A percentile compares a stretch with the other conserved stretches of the same genome.
Conservation (phyloP, 169 alveolate species). For the Cryptosporidium canis region DNA sequence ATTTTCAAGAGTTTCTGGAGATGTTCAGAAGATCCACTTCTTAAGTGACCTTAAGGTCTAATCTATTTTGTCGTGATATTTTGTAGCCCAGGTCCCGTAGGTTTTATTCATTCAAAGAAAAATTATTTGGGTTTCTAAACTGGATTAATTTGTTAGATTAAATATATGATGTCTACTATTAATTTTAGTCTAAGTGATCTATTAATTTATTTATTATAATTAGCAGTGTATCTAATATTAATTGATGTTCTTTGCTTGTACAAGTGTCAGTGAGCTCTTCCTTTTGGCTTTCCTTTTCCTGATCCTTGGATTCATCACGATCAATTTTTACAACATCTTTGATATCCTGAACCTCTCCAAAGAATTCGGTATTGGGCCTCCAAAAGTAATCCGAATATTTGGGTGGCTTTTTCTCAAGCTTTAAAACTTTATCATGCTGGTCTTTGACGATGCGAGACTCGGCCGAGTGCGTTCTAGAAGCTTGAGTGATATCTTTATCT, state of each 20-base stretch:
- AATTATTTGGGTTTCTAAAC: neutral
- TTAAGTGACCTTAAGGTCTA: neutral
- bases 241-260: slow-evolving; percentile 7
- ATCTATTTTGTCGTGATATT: neutral
- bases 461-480: neutral
- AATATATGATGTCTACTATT: neutral
- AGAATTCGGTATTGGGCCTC: neutral
- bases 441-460: neutral
- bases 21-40: slow-evolving; percentile 74
- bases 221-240: slow-evolving; percentile 10
- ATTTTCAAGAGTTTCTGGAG: slow-evolving; percentile 71
- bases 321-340: neutral
- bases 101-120: neutral
- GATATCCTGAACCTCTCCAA: slow-evolving; percentile 12
- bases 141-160: neutral
- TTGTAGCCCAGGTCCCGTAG: neutral
- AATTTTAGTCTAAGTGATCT: slow-evolving; percentile 2
- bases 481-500: neutral
- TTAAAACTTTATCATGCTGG: neutral
- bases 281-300: neutral
- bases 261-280: neutral
- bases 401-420: neutral
- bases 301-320: neutral
- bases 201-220: slow-evolving; percentile 7
- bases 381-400: slow-evolving; percentile 29